Base-by-base conservation (phyloP, 306 rosid species). In the Vigna trinervia region DNA sequence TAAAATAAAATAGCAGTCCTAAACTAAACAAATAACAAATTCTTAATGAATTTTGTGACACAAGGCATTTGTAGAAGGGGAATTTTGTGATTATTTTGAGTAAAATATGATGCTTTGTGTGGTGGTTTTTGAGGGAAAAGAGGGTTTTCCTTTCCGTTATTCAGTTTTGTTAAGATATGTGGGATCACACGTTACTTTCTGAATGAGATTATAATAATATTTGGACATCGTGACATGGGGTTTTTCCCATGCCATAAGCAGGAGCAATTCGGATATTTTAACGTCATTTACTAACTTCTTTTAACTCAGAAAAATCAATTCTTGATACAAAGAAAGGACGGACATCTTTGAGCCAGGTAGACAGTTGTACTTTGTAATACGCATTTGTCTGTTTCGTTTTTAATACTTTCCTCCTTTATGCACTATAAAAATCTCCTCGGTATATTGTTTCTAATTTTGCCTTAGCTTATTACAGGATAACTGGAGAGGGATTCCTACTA, bases 401-500 rank as follows among this genome's bases (percentile, higher is more conserved):
- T 17, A n/a, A 20, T 26, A 38, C 36, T 73, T 63, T 74, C 38
- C 53, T 50, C 30, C 76, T 57, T 43, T 63, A 39, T 32, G 43
- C 38, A n/a, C 52, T 50, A 66, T 51, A 72, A 54, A 72, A 65
- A 60, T 78, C 28, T 86, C 17, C 77, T 54, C 38, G 38, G 38
- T 75, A 48, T 59, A 43, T 85, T 58, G n/a, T 77, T 60, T 79
- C 88, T 81, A 70, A 78, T 77, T 80, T 78, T 90, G 36, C 80
- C 81, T 61, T 81, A 68, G 87, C 89, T 67, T 86, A 79, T 81
- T 79, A 67, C 88, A 95, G 98, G 97, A 90, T 82, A 81, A 71
- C 51, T 95, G 98, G 98, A 95, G 92, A 87, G 97, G 98, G 51
- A 86, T 95, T 79, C 98, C 97, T 75, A 95, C 98, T 70, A 92